Evolutionary conservation across 164 flowering plant species (phyloP).

Genomic region (Tetracentron sinense): DNA sequence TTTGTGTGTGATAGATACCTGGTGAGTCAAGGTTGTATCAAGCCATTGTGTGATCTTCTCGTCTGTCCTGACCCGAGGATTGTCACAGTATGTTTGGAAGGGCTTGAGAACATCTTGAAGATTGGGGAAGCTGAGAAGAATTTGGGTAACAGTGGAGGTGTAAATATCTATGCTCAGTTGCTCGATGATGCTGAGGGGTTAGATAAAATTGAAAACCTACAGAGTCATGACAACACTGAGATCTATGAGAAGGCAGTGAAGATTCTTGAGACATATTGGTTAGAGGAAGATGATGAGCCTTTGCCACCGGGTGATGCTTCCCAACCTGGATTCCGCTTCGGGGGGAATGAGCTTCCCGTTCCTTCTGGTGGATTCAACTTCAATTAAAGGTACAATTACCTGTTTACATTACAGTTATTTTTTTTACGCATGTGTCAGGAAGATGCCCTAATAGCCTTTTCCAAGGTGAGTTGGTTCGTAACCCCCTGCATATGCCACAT

Average conservation of each 20-base stretch:
- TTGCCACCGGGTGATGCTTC: conserved; percentile 40
- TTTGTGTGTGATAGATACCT: conserved; percentile 30
- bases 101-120: conserved; percentile 72
- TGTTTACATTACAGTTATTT: background rate
- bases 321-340: conserved; percentile 51
- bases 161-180: conserved; percentile 49
- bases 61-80: conserved; percentile 67
- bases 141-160: conserved; percentile 38
- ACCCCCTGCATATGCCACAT: too few relatives aligned
- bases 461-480: too few relatives aligned
- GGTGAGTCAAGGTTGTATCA: conserved; percentile 57
- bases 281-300: conserved; percentile 58
- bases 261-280: conserved; percentile 67
- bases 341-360: conserved; percentile 41
- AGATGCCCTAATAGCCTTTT: too few relatives aligned
- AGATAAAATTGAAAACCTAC: conserved; percentile 67
- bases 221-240: conserved; percentile 71
- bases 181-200: conserved; percentile 68
- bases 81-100: conserved; percentile 64
- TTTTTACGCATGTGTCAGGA: background rate
- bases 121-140: conserved; percentile 65
- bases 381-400: conserved; percentile 31
- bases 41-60: conserved; percentile 63
- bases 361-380: conserved; percentile 73
- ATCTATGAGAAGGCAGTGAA: conserved; percentile 75